Base-by-base conservation (phyloP, 306 rosid genomes). In the Astragalus membranaceus region DNA sequence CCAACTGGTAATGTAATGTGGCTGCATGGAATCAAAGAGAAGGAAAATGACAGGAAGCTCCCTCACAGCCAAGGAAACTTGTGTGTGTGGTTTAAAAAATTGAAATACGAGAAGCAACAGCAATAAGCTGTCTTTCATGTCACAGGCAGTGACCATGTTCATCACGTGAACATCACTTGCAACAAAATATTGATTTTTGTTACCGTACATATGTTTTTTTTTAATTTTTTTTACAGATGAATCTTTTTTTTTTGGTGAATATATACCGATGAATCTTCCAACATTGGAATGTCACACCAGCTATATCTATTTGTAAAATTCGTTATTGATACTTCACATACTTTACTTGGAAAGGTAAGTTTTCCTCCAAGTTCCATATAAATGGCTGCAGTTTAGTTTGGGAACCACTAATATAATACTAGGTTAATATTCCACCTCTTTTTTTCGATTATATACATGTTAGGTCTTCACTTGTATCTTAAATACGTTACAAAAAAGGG, bases 131-230 rank as follows among this genome's bases (percentile, higher is more conserved):
- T 78, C 83, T 74, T 75, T 78, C 72, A 56, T 8, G 49, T 67
- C 64, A 78, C 47, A 67, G 85, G 84, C 87, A 76, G 11, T 49
- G 75, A 37, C 68, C 85, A 72, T 74, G 80, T 42, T 33, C 15
- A 61, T 53, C 81, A 79, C 85, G 80, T 84, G 88, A 74, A 37
- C 15, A 61, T 53, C 81, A 79, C 85, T 78, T 84, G 88, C 76
- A 37, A 35, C 43, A 47, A 72, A 56, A 59, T 54, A 54, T 79
- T 67, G 70, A 23, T 78, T 60, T 65, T 57, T 69, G 64, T 53
- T 9, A 51, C 75, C 72, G 67, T 69, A 47, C 70, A 67, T n/a
- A 54, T 20, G 23, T 20, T 20, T 20, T 20, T 20, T 13, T 13
- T 41, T 3, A 9, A 9, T 10, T 0, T 10, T 1, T 9, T 8